phyloP scores from a whole-genome alignment of 2,329 filamentous ascomycete species.

The Blastomyces percursus region DNA sequence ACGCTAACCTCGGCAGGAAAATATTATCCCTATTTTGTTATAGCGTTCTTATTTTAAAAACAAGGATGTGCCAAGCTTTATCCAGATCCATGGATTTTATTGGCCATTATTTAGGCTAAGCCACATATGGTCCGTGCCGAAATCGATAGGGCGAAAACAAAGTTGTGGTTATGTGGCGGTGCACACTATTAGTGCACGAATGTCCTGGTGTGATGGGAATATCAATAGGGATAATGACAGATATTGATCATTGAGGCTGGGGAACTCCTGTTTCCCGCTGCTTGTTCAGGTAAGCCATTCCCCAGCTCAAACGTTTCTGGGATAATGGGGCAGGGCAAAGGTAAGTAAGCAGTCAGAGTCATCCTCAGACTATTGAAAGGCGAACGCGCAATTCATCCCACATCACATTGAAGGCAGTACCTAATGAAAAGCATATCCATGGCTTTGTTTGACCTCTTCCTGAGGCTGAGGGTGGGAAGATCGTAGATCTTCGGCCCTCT shows the following conservation, averaged over 20 bases:
- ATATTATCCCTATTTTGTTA: background rate
- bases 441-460: background rate
- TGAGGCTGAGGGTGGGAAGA: background rate
- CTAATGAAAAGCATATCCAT: background rate
- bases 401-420: background rate
- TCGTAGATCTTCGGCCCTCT: background rate
- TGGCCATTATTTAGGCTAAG: background rate
- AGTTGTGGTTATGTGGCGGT: slow-evolving; percentile 5
- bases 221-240: background rate
- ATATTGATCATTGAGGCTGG: background rate
- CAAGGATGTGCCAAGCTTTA: background rate
- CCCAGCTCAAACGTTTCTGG: background rate
- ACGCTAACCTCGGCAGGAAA: background rate
- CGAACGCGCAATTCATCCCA: background rate
- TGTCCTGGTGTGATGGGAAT: background rate
- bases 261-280: background rate
- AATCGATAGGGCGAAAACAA: background rate
- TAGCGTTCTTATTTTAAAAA: background rate
- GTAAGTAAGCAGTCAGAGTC: background rate
- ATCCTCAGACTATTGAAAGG: background rate
- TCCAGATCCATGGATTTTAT: background rate
- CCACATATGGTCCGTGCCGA: background rate
- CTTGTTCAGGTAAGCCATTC: slow-evolving; percentile 1
- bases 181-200: background rate
- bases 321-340: background rate